Evolutionary conservation across 768 basidiomycete genomes (phyloP).

Genomic region (Boletus subcaerulescens): DNA sequence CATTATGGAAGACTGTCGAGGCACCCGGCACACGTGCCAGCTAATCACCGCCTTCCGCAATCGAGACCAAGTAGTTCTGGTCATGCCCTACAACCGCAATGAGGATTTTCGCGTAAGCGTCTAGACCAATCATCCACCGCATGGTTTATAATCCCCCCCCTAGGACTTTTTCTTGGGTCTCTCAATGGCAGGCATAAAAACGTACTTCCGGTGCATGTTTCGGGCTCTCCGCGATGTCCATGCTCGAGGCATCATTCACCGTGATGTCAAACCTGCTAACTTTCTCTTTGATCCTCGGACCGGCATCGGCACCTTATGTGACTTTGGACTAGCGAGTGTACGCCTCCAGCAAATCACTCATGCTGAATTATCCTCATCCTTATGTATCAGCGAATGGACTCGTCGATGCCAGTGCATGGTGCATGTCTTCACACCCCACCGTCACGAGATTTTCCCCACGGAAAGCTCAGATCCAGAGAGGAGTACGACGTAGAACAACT

Average conservation of each 20-base stretch:
- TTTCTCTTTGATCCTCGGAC: constrained; percentile 89
- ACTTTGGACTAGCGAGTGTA: constrained; percentile 95
- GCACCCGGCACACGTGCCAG: constrained; percentile 86
- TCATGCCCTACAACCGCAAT: constrained; percentile 92
- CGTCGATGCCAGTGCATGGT: constrained; percentile 41
- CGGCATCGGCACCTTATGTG: constrained; percentile 82
- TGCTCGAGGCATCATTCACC: constrained; percentile 82
- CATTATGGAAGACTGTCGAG: constrained; percentile 83
- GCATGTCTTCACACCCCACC: constrained; percentile 79
- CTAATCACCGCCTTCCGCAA: constrained; percentile 92
- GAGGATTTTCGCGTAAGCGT: constrained; percentile 89
- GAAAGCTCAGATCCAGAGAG: constrained; percentile 44
- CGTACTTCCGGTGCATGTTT: constrained; percentile 89
- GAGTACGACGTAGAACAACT: constrained; percentile 49
- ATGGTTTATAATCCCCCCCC: constrained; percentile 3
- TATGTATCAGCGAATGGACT: constrained; percentile 52
- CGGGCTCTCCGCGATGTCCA: constrained; percentile 89
- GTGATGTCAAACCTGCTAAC: constrained; percentile 97
- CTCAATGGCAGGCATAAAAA: constrained; percentile 72
- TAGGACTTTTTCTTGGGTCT: constrained; percentile 79
- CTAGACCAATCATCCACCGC: background rate
- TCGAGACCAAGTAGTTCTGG: constrained; percentile 86
- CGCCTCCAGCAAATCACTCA: constrained; percentile 26
- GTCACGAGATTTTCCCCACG: constrained; percentile 63
- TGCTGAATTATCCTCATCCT: constrained; percentile 1